Base-by-base conservation (phyloP, 345 rosid species). In the Lepidium didymum region DNA sequence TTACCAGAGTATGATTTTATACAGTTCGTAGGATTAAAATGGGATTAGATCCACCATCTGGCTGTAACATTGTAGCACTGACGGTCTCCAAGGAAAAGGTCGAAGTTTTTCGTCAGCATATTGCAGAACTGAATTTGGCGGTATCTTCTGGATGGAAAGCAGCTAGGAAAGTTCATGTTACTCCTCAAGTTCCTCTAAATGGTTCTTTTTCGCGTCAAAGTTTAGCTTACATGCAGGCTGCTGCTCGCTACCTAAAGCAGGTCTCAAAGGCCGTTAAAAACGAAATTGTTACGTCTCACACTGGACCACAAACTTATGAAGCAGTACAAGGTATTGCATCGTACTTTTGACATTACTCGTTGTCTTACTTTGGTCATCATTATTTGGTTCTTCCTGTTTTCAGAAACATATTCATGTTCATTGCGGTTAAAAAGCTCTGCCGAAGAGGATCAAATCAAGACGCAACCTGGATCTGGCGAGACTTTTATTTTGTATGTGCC, bases 401-500 rank as follows among this genome's bases (percentile, higher is more conserved):
- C 86, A 94, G 99, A 94, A 86, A 77, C 90, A 65, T 91, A 86
- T 67, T 77, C 84, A 70, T 91, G 96, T 69, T 70, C 75, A 31
- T 57, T 91, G 76, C 80, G 93, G 68, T 74, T 89, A 74, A 94
- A 94, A 76, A 94, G 96, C 76, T 84, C 90, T 58, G 64, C 87
- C 12, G 99, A 87, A 76, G 96, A 86, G 53, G 96, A 88, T 82
- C 87, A 72, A 59, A 45, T 87, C 40, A 79, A 76, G 67, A 71
- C 90, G 72, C 97, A 94, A 75, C 92, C 96, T 75, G 99, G 97
- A 73, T 87, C 91, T 45, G 86, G 88, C 56, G 97, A 94, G 82
- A 70, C 80, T 7, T 95, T 87, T 79, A 73, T 87, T 27, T 91
- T 94, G 97, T 94, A 91, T 57, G 97, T 78, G 59, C 10, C 50